phyloP scores from a whole-genome alignment of 129 eudicot genomes.

The Pulicaria dysenterica region DNA sequence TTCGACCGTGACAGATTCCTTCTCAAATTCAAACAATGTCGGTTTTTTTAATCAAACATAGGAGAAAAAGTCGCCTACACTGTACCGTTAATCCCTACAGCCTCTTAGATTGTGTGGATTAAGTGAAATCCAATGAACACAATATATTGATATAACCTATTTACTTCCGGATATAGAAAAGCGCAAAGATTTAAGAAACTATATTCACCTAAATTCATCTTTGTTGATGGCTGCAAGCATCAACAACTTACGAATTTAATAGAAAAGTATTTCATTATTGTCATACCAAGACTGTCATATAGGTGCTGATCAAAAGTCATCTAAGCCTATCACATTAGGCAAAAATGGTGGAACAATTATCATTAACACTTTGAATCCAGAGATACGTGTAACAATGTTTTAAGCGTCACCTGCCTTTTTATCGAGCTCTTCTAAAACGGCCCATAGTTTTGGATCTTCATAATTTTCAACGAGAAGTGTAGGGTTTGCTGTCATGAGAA shows the following conservation, averaged over 20 bases:
- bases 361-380: constrained; percentile 22
- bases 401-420: constrained; percentile 42
- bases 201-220: too few relatives aligned
- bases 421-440: constrained; percentile 75
- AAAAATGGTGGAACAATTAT: constrained; percentile 19
- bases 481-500: constrained; percentile 73
- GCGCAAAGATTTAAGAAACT: too few relatives aligned
- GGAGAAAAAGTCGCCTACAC: too few relatives aligned
- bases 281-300: constrained; percentile 13
- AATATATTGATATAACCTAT: too few relatives aligned
- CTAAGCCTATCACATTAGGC: constrained; percentile 32
- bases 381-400: constrained; percentile 24
- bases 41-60: too few relatives aligned
- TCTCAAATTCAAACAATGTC: too few relatives aligned
- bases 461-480: constrained; percentile 77
- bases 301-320: constrained; percentile 23
- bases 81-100: too few relatives aligned
- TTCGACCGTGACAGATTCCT: too few relatives aligned
- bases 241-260: constrained; percentile 2
- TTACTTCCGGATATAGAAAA: too few relatives aligned
- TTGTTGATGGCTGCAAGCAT: too few relatives aligned
- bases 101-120: too few relatives aligned
- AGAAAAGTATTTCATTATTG: constrained; percentile 34
- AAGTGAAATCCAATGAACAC: too few relatives aligned
- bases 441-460: constrained; percentile 89